Evolutionary conservation across 176 grass and related monocot species (phyloP).

Genomic region (Avena eriantha): DNA sequence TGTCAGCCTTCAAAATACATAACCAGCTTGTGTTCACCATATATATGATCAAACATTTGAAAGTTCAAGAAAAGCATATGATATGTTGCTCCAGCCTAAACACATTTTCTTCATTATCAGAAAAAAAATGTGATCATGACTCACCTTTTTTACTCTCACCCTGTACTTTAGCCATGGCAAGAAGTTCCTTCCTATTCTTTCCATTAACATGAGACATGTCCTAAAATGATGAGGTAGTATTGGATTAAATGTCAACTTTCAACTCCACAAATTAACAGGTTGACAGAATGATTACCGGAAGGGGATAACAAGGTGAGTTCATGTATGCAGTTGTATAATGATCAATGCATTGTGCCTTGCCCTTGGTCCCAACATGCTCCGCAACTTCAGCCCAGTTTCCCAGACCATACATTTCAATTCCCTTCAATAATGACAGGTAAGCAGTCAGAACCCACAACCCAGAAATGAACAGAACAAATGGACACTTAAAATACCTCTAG

Average conservation of each 20-base stretch:
- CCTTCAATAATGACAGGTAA: conserved; percentile 59
- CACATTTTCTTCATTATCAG: conserved; percentile 13
- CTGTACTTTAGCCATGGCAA: conserved; percentile 99
- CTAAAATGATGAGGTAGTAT: conserved; percentile 47
- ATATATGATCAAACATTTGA: not conserved
- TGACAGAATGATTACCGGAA: conserved; percentile 67
- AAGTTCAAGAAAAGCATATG: conserved; percentile 23
- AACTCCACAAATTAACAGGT: conserved; percentile 41
- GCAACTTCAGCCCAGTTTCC: conserved; percentile 97
- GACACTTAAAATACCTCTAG: conserved; percentile 65
- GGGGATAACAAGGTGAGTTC: conserved; percentile 98
- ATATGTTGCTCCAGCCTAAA: not conserved
- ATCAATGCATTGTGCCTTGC: conserved; percentile 93
- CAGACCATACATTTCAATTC: conserved; percentile 99
- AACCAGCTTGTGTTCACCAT: not conserved
- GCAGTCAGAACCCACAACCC: conserved; percentile 11
- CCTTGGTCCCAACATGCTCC: conserved; percentile 98
- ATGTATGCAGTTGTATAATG: conserved; percentile 94
- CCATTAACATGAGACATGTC: conserved; percentile 98
- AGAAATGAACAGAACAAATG: conserved; percentile 27
- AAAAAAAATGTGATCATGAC: conserved; percentile 26
- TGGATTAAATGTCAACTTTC: conserved; percentile 36
- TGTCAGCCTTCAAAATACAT: conserved; percentile 28
- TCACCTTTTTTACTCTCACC: conserved; percentile 94
- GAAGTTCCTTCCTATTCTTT: conserved; percentile 98